These are phyloP conservation scores for Juglanconis oblonga DNA, from an alignment of 2,329 filamentous ascomycete genomes.

Conservation along the genomic window DNA sequence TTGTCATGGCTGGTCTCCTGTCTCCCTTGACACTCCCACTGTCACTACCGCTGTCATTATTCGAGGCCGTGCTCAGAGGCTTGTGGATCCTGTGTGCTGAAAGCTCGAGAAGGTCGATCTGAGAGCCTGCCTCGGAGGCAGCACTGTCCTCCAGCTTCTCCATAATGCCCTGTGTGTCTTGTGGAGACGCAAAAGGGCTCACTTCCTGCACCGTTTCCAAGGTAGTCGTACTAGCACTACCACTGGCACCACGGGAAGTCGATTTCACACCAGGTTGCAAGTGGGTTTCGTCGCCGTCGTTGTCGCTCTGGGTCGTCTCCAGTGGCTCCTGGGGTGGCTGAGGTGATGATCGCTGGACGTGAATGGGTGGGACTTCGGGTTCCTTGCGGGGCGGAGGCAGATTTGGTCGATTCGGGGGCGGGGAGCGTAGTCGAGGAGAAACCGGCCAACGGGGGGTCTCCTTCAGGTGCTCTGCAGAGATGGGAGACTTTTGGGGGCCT, in stretches of 20 bases:
- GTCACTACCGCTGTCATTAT: constrained; percentile 62
- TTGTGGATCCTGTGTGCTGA: constrained; percentile 29
- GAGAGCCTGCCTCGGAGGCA: constrained; percentile 37
- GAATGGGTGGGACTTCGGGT: constrained; percentile 50
- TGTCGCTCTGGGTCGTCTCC: constrained; percentile 42
- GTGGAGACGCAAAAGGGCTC: constrained; percentile 72
- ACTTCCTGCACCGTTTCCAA: constrained; percentile 92
- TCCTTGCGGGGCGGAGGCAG: constrained; percentile 43
- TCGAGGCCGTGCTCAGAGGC: constrained; percentile 2
- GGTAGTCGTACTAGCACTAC: constrained; percentile 44
- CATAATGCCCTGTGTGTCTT: constrained; percentile 33
- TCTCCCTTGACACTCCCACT: constrained; percentile 51
- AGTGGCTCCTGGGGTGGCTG: constrained; percentile 43
- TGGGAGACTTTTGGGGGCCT: constrained; percentile 60
- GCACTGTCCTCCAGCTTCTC: constrained; percentile 53
- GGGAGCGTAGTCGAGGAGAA: constrained; percentile 74
- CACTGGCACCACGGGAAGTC: constrained; percentile 57
- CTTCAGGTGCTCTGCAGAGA: constrained; percentile 44
- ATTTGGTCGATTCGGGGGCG: constrained; percentile 57
- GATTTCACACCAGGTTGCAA: constrained; percentile 55
- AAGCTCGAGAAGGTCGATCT: constrained; percentile 38
- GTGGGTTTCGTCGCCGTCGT: constrained; percentile 50
- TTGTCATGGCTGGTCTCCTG: constrained; percentile 40
- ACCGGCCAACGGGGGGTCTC: constrained; percentile 71
- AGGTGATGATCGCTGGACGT: constrained; percentile 46